Evolutionary conservation across 768 basidiomycete species (phyloP), one percentile per base, ranked within the genome.

Genomic region (Lentinula sp.): DNA sequence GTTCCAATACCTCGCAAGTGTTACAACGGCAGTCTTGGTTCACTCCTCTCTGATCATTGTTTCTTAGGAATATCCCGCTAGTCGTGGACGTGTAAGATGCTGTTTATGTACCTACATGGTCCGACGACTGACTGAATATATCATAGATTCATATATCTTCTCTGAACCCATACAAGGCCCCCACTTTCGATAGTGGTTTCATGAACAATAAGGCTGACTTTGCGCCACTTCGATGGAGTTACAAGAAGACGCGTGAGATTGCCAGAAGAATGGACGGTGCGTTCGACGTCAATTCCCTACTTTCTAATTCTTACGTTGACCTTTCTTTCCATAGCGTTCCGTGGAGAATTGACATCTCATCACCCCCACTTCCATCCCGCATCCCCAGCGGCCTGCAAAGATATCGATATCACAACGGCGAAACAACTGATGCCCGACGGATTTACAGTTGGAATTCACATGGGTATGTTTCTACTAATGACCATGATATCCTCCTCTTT

Each of bases 131-230:
- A 28, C 32, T 56, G 12, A 56, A 6, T 20, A 35, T 9, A 50
- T 61, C 23, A 9, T 61, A 85, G 83, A 87, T 88, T 67, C 86
- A 87, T 69, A 83, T 88, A 69, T 67, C 73, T 50, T 85, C 83
- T 20, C 62, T 79, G 49, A 84, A 77, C 75, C 86, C 87, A 4
- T 88, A 87, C 73, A 71, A 74, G 65, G 83, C 82, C 64, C 86
- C 87, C 4, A 75, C 70, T 73, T 88, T 87, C 67, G 87, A 89
- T 74, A 81, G 80, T 61, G 87, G 87, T n/a, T 88, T 89, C 81
- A 85, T 89, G 87, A 88, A 86, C 76, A 70, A 88, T 77, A 86
- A 86, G 76, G 87, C 87, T 33, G 87, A 88, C 74, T 87, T 87
- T 66, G 86, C 85, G 23, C 87, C 87, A 13, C 84, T 88, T 65